Evolutionary conservation across 2,329 filamentous ascomycete species (phyloP).

Genomic region (Dothideomycetes sp.): DNA sequence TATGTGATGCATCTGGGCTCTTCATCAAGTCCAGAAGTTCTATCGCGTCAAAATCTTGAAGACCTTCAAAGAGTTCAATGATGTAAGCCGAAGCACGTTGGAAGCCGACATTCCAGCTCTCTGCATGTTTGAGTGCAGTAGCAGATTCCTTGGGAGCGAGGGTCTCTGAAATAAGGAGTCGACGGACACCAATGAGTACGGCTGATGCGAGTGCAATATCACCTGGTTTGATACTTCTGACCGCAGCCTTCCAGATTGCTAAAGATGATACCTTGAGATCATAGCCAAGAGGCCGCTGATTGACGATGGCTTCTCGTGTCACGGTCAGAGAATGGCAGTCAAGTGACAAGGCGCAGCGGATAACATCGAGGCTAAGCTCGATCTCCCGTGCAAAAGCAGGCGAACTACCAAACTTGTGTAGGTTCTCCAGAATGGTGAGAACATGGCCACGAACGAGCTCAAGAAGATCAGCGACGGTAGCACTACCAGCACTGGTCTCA

Average conservation of each 20-base stretch:
- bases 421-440: conserved; percentile 26
- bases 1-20: conserved; percentile 58
- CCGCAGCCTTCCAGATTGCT: conserved; percentile 68
- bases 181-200: conserved; percentile 60
- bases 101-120: conserved; percentile 71
- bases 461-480: conserved; percentile 47
- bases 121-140: conserved; percentile 45
- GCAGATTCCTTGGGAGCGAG: conserved; percentile 40
- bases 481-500: conserved; percentile 23
- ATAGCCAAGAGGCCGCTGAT: conserved; percentile 53
- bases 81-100: conserved; percentile 53
- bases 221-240: conserved; percentile 56
- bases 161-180: conserved; percentile 66
- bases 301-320: conserved; percentile 58
- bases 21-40: conserved; percentile 63
- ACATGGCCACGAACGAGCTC: conserved; percentile 56
- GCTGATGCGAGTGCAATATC: conserved; percentile 65
- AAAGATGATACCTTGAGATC: conserved; percentile 62
- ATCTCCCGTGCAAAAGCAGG: conserved; percentile 10
- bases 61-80: conserved; percentile 63
- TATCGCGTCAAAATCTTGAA: conserved; percentile 64
- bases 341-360: conserved; percentile 57
- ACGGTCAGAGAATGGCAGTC: conserved; percentile 62
- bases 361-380: conserved; percentile 51
- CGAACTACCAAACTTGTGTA: conserved; percentile 24